A percentile compares a stretch with the other conserved stretches of the same genome.
Conservation (phyloP, 2,329 filamentous ascomycete genomes). For the Pyrenochaeta sp. region DNA sequence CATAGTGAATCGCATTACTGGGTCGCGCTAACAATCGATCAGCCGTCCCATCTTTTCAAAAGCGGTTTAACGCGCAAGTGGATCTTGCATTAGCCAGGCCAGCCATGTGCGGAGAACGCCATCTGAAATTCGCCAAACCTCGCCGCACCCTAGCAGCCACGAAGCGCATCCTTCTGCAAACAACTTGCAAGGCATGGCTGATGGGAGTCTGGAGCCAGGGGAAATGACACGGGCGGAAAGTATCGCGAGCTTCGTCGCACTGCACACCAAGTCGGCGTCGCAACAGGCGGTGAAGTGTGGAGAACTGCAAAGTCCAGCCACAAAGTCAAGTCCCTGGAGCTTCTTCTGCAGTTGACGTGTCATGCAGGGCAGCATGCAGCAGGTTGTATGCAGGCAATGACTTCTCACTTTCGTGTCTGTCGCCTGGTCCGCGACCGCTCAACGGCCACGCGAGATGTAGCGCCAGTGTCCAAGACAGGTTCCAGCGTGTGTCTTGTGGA, state of each 20-base stretch:
- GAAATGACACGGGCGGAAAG: not conserved
- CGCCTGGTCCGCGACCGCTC: slow-evolving; percentile 8
- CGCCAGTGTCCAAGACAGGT: slow-evolving; percentile 22
- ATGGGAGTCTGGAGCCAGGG: not conserved
- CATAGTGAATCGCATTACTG: slow-evolving; percentile 38
- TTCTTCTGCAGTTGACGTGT: slow-evolving; percentile 23
- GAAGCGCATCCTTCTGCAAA: not conserved
- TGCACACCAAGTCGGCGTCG: slow-evolving; percentile 3
- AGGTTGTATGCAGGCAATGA: slow-evolving; percentile 15
- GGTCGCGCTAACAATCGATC: slow-evolving; percentile 39
- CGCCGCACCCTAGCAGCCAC: slow-evolving; percentile 18
- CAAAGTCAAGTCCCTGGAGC: slow-evolving; percentile 15
- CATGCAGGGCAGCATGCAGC: slow-evolving; percentile 10
- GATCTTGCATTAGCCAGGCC: slow-evolving; percentile 35
- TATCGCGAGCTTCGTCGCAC: slow-evolving; percentile 5
- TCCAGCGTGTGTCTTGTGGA: slow-evolving; percentile 1
- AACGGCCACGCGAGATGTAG: slow-evolving; percentile 26
- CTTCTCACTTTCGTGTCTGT: slow-evolving; percentile 9
- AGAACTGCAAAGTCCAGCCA: slow-evolving; percentile 21
- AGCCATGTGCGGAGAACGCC: slow-evolving; percentile 37
- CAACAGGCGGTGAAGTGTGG: slow-evolving; percentile 27
- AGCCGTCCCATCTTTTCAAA: slow-evolving; percentile 25
- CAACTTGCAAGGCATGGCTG: not conserved
- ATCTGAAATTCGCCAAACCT: slow-evolving; percentile 25
- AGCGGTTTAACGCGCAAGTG: slow-evolving; percentile 13